phyloP scores from a whole-genome alignment of 345 rosid genomes.

The Camelina hispida region DNA sequence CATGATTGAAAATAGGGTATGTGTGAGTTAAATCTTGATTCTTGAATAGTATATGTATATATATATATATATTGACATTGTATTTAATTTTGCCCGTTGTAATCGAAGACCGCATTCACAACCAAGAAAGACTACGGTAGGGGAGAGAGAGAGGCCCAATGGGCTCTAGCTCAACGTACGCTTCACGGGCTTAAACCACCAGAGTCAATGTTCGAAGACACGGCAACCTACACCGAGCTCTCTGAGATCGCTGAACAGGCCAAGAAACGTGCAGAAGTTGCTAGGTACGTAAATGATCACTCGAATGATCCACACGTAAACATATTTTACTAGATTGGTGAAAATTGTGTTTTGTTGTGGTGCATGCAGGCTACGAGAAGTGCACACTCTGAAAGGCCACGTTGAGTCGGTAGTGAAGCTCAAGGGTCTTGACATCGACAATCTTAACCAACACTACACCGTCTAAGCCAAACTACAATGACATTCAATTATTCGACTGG shows the following conservation, averaged over 20 bases:
- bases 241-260: slow-evolving; percentile 95
- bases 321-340: slow-evolving; percentile 6
- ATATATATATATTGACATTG: background rate
- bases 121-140: slow-evolving; percentile 82
- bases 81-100: background rate
- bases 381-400: slow-evolving; percentile 75
- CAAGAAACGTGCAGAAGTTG: slow-evolving; percentile 90
- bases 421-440: slow-evolving; percentile 75
- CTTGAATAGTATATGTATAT: background rate
- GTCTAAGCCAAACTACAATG: slow-evolving; percentile 40
- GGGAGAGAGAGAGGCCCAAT: slow-evolving; percentile 85
- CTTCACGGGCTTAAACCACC: slow-evolving; percentile 76
- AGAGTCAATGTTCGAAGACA: slow-evolving; percentile 56
- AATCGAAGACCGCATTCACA: slow-evolving; percentile 72
- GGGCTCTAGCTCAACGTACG: slow-evolving; percentile 89
- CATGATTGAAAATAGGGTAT: slow-evolving; percentile 78
- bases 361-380: slow-evolving; percentile 65
- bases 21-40: slow-evolving; percentile 6
- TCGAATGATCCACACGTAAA: background rate
- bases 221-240: slow-evolving; percentile 64
- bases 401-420: slow-evolving; percentile 75
- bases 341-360: slow-evolving; percentile 6
- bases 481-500: background rate
- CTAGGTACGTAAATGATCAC: slow-evolving; percentile 53
- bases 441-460: slow-evolving; percentile 76